Evolutionary conservation across 805 yeast genomes (phyloP), one percentile per base, ranked within the genome.

Genomic region (Tetrapisispora pingtungensis): DNA sequence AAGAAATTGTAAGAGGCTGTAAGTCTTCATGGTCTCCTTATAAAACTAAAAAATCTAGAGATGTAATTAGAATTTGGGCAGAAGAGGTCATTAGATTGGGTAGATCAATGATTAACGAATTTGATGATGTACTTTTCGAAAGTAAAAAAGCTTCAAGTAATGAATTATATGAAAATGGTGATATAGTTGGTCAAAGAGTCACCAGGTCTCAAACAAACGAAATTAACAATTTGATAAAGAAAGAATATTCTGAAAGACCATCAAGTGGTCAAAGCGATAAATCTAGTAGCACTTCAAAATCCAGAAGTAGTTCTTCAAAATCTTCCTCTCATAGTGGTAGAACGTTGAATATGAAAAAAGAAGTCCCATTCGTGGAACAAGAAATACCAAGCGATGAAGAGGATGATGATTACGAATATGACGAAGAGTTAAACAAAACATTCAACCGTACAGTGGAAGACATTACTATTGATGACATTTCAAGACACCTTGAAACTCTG

Each of bases 1-100:
- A 75, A 52, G 88, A 81, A 56, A 68, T 83, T 35, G 70, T 71
- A 2, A 73, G 76, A 51, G 90, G 89, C 7, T 82, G 88, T 60
- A 80, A 75, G 48, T 74, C 76, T 33, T 70, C 69, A 40, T 82
- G 89, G 88, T 58, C 69, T 17, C 77, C 81, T 1, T 68, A 73
- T 56, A 77, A 74, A 54, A 55, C 62, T 5, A 70, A 71, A 35
- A 77, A 79, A 13, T 64, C 71, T 19, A 58, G 68, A 26, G 81
- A 73, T 44, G 66, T 75, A 6, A 62, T 64, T n/a, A 72, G 77
- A 28, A 67, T 71, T 26, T 77, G 84, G 84, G 79, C 81, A 1
- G 78, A 76, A 53, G 81, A 78, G 51, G 83, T 77, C 2, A 76
- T 78, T 44, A 70, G 71, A 47, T 57, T 79, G 44, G 85, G 84